Evolutionary conservation across 805 yeast species (phyloP).

Genomic region (Tetrapisispora pingtungensis): DNA sequence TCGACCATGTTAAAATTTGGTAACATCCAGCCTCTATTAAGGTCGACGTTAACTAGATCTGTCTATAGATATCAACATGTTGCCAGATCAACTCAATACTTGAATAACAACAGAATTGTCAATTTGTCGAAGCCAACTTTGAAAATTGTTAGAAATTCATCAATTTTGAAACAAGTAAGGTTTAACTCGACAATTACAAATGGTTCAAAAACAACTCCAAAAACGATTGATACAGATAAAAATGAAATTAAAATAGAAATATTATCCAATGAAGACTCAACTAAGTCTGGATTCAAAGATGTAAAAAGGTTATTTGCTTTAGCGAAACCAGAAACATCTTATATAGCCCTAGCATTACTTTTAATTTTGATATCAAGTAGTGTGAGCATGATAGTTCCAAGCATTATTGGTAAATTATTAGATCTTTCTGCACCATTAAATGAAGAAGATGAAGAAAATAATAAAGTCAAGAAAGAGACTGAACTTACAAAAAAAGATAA

Average conservation of each 20-base stretch:
- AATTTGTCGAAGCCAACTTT: no score
- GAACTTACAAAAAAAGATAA: constrained; percentile 21
- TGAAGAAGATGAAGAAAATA: neutral
- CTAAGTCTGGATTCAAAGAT: constrained; percentile 11
- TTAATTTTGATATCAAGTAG: constrained; percentile 64
- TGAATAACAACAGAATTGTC: neutral
- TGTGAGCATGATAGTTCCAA: constrained; percentile 72
- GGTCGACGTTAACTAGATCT: neutral
- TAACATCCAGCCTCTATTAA: neutral
- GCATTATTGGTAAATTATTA: constrained; percentile 74
- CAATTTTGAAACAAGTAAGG: neutral
- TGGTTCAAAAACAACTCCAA: no score
- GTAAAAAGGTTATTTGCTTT: constrained; percentile 40
- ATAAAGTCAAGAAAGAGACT: constrained; percentile 10
- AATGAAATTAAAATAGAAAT: constrained; percentile 4
- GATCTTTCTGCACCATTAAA: constrained; percentile 44
- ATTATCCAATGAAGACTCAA: constrained; percentile 25
- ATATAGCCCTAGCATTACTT: constrained; percentile 50
- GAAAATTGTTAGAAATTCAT: neutral
- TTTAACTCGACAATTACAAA: neutral
- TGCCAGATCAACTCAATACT: neutral
- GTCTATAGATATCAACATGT: neutral
- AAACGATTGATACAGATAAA: neutral
- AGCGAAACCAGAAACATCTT: constrained; percentile 47
- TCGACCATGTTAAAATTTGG: neutral